Evolutionary conservation across 352 stramenopile species (phyloP).

Genomic region (Globisporangium paddicum): DNA sequence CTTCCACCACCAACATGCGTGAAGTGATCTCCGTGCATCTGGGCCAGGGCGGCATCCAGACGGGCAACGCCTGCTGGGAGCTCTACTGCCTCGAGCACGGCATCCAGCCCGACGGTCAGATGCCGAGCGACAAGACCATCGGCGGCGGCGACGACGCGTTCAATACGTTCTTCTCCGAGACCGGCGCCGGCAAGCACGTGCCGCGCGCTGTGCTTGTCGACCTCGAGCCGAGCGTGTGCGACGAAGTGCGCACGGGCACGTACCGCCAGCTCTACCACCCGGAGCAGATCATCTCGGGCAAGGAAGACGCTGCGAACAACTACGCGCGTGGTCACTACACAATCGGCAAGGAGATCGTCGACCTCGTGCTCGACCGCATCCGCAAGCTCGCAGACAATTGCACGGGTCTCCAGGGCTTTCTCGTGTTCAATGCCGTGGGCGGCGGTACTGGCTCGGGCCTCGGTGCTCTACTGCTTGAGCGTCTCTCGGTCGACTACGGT

Average conservation of each 20-base stretch:
- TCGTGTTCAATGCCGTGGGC: constrained; percentile 97
- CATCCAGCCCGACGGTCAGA: constrained; percentile 92
- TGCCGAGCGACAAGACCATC: constrained; percentile 92
- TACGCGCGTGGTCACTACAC: constrained; percentile 93
- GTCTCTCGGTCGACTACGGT: constrained; percentile 97
- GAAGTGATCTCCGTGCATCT: constrained; percentile 86
- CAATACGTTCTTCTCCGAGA: constrained; percentile 97
- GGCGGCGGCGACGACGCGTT: constrained; percentile 95
- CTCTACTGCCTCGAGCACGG: constrained; percentile 81
- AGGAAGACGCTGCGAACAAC: constrained; percentile 94
- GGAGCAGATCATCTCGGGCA: constrained; percentile 98
- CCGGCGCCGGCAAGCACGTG: constrained; percentile 94
- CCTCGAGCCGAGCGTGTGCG: constrained; percentile 97
- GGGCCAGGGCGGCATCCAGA: constrained; percentile 88
- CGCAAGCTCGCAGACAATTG: constrained; percentile 97
- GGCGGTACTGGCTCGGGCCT: constrained; percentile 97
- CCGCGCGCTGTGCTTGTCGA: constrained; percentile 97
- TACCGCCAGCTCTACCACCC: constrained; percentile 98
- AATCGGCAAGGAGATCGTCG: constrained; percentile 96
- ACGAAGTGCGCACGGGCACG: constrained; percentile 94
- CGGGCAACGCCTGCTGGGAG: constrained; percentile 83
- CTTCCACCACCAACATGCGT: constrained; percentile 30
- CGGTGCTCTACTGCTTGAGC: constrained; percentile 95
- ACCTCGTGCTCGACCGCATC: constrained; percentile 96
- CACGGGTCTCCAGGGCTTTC: constrained; percentile 97